These are phyloP conservation scores for Nadsonia starkeyi-henricii DNA, from an alignment of 1,139 yeast species.

Conservation along the genomic window DNA sequence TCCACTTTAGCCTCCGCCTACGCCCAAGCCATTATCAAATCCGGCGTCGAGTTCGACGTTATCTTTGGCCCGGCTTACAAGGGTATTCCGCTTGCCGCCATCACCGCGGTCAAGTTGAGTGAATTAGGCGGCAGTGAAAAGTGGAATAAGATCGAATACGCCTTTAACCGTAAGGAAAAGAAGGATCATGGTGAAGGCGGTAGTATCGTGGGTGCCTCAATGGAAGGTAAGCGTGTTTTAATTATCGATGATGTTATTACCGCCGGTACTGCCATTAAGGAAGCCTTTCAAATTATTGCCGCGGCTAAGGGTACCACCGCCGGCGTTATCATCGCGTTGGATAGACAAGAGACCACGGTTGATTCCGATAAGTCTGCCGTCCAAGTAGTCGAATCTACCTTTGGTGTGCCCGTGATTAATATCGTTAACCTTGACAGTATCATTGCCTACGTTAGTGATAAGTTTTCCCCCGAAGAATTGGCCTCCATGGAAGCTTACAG, in stretches of 20 bases:
- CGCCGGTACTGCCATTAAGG: conserved; percentile 95
- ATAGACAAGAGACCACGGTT: conserved; percentile 79
- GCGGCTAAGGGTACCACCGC: conserved; percentile 59
- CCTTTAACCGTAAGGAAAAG: conserved; percentile 49
- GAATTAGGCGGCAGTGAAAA: conserved; percentile 66
- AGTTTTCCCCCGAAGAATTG: conserved; percentile 31
- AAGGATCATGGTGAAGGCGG: conserved; percentile 99
- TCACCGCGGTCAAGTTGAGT: conserved; percentile 81
- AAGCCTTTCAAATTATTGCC: conserved; percentile 71
- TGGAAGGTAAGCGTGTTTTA: conserved; percentile 57
- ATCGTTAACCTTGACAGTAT: conserved; percentile 71
- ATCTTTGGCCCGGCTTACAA: conserved; percentile 96
- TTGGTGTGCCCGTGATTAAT: conserved; percentile 68
- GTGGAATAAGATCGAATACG: conserved; percentile 37
- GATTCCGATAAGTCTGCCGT: conserved; percentile 66
- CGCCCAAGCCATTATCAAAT: conserved; percentile 71
- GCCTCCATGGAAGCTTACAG: conserved; percentile 23
- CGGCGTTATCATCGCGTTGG: conserved; percentile 83
- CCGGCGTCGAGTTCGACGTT: conserved; percentile 76
- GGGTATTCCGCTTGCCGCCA: conserved; percentile 91
- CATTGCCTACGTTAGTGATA: conserved; percentile 40
- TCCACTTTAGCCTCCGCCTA: conserved; percentile 75
- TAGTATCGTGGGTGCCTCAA: conserved; percentile 69
- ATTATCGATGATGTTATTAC: conserved; percentile 96
- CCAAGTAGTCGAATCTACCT: conserved; percentile 56